Percentiles rank a stretch among this genome's conserved stretches.
phyloP scores from a whole-genome alignment of 371 early-diverging fungal genomes.

The Quaeritorhiza haematococci region DNA sequence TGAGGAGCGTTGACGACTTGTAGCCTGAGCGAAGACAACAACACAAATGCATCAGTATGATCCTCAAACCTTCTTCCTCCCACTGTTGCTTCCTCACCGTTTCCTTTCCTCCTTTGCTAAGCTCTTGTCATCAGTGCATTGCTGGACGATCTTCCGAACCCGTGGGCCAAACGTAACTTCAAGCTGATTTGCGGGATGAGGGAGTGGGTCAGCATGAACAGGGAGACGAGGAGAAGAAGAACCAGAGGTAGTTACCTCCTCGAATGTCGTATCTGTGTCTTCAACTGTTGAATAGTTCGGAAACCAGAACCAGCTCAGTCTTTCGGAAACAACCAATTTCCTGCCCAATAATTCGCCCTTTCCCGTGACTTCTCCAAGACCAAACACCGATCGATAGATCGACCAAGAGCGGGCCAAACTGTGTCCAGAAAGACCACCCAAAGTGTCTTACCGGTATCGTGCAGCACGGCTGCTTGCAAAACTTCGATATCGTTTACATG shows the following conservation, averaged over 20 bases:
- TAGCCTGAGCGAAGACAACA: conserved; percentile 1
- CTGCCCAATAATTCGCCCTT: too few relatives aligned
- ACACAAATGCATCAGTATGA: neutral
- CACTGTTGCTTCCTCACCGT: conserved; percentile 6
- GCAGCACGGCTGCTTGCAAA: conserved; percentile 47
- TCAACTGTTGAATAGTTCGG: conserved; percentile 43
- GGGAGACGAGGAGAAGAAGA: conserved; percentile 2
- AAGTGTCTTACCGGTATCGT: conserved; percentile 38
- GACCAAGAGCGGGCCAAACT: too few relatives aligned
- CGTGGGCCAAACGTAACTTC: conserved; percentile 35
- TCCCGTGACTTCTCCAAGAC: too few relatives aligned
- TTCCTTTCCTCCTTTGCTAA: conserved; percentile 35
- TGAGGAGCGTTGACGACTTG: conserved; percentile 42
- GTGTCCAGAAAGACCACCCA: neutral
- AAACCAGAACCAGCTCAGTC: too few relatives aligned
- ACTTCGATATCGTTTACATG: conserved; percentile 33
- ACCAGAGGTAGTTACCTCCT: conserved; percentile 28
- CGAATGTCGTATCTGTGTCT: conserved; percentile 51
- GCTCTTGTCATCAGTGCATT: conserved; percentile 48
- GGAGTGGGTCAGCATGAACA: conserved; percentile 4
- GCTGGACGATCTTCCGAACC: conserved; percentile 39
- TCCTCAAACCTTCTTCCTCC: too few relatives aligned
- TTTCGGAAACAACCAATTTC: too few relatives aligned
- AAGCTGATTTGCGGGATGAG: conserved; percentile 18
- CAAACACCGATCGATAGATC: too few relatives aligned